Percentiles rank a stretch among this genome's conserved stretches.
Evolutionary conservation across 169 alveolate species (phyloP).

Genomic region (Plasmodium knowlesi): DNA sequence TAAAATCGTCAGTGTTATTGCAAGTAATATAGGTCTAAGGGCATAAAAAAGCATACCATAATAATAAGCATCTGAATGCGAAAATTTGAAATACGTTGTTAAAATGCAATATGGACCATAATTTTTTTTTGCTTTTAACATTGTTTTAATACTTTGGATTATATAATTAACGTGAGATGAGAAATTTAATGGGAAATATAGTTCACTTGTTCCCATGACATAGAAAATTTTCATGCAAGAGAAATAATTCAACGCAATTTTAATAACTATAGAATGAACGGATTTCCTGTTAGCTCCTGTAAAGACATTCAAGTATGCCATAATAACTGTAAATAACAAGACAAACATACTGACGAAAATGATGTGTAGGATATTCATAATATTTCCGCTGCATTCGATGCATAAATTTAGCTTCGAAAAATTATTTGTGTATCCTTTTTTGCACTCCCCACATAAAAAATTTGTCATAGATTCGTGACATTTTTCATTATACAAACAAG

Average conservation of each 20-base stretch:
- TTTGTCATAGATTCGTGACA: constrained; percentile 81
- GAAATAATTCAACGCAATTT: constrained; percentile 78
- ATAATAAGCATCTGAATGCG: constrained; percentile 85
- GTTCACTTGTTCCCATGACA: constrained; percentile 73
- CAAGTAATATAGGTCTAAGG: constrained; percentile 80
- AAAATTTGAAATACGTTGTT: constrained; percentile 75
- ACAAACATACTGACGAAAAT: constrained; percentile 56
- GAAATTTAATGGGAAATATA: constrained; percentile 75
- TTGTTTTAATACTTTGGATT: constrained; percentile 20
- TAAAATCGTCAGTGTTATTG: constrained; percentile 80
- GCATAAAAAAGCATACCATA: constrained; percentile 85
- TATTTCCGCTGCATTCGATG: constrained; percentile 76
- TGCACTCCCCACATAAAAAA: constrained; percentile 83
- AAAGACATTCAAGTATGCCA: constrained; percentile 83
- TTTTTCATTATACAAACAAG: constrained; percentile 75
- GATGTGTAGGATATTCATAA: constrained; percentile 65
- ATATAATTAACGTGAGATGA: constrained; percentile 46
- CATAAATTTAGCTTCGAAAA: constrained; percentile 77
- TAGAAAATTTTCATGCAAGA: constrained; percentile 78
- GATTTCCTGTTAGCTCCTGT: constrained; percentile 82
- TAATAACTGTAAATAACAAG: constrained; percentile 76
- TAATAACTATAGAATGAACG: constrained; percentile 81
- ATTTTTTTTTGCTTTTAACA: constrained; percentile 41
- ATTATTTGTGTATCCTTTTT: constrained; percentile 79
- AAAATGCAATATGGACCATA: constrained; percentile 82